Conservation (phyloP, 2,329 filamentous ascomycete genomes). For the Beauveria sp. region DNA sequence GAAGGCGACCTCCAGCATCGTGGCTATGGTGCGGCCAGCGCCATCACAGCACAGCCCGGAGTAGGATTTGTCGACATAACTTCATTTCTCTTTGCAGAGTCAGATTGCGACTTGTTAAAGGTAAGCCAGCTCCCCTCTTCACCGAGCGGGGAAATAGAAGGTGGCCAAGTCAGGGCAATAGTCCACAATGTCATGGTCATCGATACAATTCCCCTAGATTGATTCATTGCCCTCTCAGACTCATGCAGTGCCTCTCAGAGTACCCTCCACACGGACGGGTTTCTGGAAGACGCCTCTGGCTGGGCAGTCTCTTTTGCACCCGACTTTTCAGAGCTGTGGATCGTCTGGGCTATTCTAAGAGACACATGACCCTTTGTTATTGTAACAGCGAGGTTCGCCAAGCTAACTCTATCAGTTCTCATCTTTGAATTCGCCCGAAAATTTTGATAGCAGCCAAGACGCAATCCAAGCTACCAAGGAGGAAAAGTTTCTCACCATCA, state of each 20-base stretch:
- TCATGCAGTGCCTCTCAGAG: conserved; percentile 16
- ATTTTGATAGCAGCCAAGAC: conserved; percentile 22
- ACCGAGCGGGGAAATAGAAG: conserved; percentile 47
- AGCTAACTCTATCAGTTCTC: conserved; percentile 30
- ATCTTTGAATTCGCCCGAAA: conserved; percentile 20
- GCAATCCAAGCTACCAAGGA: conserved; percentile 19
- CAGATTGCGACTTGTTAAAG: conserved; percentile 49
- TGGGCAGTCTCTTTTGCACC: conserved; percentile 35
- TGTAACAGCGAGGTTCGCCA: conserved; percentile 10
- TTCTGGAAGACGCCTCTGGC: conserved; percentile 17
- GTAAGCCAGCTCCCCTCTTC: conserved; percentile 25
- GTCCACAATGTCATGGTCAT: conserved; percentile 49
- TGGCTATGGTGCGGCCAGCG: conserved; percentile 78
- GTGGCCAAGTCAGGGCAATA: conserved; percentile 43
- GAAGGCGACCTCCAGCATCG: conserved; percentile 48
- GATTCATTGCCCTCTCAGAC: conserved; percentile 25
- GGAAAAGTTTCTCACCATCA: conserved; percentile 30
- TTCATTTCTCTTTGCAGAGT: conserved; percentile 57
- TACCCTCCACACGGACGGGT: conserved; percentile 40
- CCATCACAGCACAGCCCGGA: conserved; percentile 56
- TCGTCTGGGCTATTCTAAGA: conserved; percentile 41
- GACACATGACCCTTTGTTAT: conserved; percentile 31
- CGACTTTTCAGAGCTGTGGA: conserved; percentile 41
- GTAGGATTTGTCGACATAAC: conserved; percentile 75
- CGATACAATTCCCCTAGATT: conserved; percentile 63